These are phyloP conservation scores for Porphyrellus sp. DNA, from an alignment of 1,284 basidiomycete species.

Conservation along the genomic window DNA sequence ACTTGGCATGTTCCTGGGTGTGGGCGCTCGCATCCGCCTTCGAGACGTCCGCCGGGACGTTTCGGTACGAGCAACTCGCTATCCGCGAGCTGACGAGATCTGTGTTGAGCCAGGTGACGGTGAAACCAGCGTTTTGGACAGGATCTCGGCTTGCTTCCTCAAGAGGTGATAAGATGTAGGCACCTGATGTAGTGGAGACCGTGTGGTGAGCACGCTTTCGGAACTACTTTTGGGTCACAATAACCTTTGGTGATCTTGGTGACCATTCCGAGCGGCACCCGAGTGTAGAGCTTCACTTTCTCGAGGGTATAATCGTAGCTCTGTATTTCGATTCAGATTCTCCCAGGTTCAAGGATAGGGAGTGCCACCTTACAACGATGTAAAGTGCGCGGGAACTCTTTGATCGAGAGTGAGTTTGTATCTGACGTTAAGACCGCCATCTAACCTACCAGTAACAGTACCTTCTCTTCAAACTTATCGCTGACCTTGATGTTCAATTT, in stretches of 20 bases:
- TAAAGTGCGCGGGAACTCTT: constrained; percentile 66
- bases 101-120: constrained; percentile 68
- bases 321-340: constrained; percentile 38
- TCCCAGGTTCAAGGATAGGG: background rate
- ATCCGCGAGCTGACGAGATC: constrained; percentile 66
- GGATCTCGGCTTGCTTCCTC: constrained; percentile 88
- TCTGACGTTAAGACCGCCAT: background rate
- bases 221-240: background rate
- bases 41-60: constrained; percentile 45
- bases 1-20: constrained; percentile 10
- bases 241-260: constrained; percentile 80
- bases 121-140: constrained; percentile 82
- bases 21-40: constrained; percentile 10
- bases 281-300: constrained; percentile 86
- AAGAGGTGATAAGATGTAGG: constrained; percentile 87
- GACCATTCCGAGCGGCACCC: constrained; percentile 84
- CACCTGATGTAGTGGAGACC: constrained; percentile 47
- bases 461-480: constrained; percentile 88
- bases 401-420: constrained; percentile 8
- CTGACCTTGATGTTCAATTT: constrained; percentile 70
- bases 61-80: constrained; percentile 82
- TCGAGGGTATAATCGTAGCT: constrained; percentile 90
- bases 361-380: constrained; percentile 49
- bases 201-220: background rate
- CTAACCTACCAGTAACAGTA: constrained; percentile 74